phyloP scores from a whole-genome alignment of 2,329 filamentous ascomycete species.

The Paramyrothecium roridum region DNA sequence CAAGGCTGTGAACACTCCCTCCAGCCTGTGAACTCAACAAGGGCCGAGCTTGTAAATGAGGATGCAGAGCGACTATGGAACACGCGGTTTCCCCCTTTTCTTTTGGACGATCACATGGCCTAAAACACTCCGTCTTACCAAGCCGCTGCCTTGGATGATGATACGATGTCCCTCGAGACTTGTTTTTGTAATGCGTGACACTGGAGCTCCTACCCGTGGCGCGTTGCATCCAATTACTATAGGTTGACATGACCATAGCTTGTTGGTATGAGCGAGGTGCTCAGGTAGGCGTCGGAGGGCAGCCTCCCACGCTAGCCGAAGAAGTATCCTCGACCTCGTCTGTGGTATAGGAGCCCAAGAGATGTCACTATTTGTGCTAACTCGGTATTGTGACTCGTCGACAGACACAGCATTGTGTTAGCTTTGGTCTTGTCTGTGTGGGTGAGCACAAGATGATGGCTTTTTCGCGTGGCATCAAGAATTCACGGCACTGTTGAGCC shows the following conservation, averaged over 20 bases:
- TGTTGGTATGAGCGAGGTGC: background rate
- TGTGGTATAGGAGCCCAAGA: too few species aligned
- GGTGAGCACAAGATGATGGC: too few species aligned
- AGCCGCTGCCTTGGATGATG: too few species aligned
- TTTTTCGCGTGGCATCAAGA: too few species aligned
- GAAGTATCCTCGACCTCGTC: background rate
- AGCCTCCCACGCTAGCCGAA: background rate
- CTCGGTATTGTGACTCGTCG: background rate
- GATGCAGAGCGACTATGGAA: background rate
- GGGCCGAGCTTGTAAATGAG: background rate
- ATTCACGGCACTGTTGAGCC: too few species aligned
- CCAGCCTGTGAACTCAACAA: background rate
- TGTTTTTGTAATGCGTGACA: too few species aligned
- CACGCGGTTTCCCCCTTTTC: background rate
- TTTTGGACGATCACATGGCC: background rate
- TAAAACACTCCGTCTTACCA: too few species aligned
- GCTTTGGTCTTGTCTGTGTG: too few species aligned
- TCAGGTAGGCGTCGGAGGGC: background rate
- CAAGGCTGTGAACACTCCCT: background rate
- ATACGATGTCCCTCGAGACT: too few species aligned
- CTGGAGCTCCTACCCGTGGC: background rate
- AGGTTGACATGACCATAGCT: background rate
- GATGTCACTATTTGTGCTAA: background rate
- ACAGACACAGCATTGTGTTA: too few species aligned
- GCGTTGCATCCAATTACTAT: background rate